Percentiles rank a stretch among this genome's conserved stretches.
phyloP scores from a whole-genome alignment of 495 filamentous ascomycete genomes.

The Sporormia fimetaria region DNA sequence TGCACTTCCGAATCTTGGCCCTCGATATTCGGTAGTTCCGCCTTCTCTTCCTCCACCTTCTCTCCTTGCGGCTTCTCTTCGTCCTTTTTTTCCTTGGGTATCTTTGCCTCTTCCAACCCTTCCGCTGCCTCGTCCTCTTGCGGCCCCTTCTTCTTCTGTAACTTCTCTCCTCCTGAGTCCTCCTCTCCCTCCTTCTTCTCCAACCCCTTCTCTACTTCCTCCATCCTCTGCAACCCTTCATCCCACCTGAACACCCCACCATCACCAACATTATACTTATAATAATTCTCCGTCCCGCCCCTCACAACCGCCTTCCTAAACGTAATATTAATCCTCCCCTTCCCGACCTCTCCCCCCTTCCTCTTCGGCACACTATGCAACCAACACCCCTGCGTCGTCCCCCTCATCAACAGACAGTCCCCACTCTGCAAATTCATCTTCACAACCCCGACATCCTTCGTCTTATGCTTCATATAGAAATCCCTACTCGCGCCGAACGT shows the following conservation, averaged over 20 bases:
- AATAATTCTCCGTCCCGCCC: slow-evolving; percentile 61
- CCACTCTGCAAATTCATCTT: slow-evolving; percentile 52
- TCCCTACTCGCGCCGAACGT: slow-evolving; percentile 54
- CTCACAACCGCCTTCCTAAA: slow-evolving; percentile 53
- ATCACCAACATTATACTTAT: slow-evolving; percentile 61
- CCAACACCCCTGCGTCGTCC: slow-evolving; percentile 58
- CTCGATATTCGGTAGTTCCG: too few species aligned
- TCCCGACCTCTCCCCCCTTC: slow-evolving; percentile 42
- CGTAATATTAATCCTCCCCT: slow-evolving; percentile 64
- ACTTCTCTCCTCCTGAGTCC: too few species aligned
- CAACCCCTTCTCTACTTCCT: slow-evolving; percentile 33
- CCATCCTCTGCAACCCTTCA: slow-evolving; percentile 44
- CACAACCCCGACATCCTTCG: slow-evolving; percentile 33
- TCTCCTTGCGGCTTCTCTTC: too few species aligned
- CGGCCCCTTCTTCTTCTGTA: too few species aligned
- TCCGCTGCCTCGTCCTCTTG: too few species aligned
- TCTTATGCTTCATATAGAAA: slow-evolving; percentile 64
- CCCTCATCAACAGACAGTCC: slow-evolving; percentile 64
- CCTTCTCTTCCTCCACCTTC: too few species aligned
- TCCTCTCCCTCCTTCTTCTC: too few species aligned
- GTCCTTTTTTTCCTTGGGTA: too few species aligned
- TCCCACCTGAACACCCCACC: slow-evolving; percentile 55
- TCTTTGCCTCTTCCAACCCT: too few species aligned
- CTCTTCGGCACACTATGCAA: slow-evolving; percentile 66
- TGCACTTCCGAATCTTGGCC: too few species aligned